Evolutionary conservation across 768 basidiomycete species (phyloP).

Genomic region (Hebeloma cylindrosporum): DNA sequence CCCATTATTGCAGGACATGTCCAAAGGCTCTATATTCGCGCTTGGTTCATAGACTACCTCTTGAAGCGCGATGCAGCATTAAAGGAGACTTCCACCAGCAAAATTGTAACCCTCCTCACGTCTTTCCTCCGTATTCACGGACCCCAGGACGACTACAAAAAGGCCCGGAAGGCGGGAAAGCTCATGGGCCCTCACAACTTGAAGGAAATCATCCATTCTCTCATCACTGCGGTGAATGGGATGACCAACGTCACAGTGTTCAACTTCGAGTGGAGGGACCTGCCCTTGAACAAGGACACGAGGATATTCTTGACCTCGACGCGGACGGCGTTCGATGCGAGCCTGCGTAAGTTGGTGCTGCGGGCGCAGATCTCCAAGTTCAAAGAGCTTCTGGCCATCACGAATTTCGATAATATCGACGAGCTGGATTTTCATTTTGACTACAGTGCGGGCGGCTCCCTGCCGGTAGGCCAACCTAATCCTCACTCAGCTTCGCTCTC

Average conservation of each 20-base stretch:
- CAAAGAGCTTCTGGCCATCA: constrained; percentile 26
- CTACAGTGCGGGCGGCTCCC: constrained; percentile 14
- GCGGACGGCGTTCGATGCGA: constrained; percentile 27
- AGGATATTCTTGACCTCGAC: constrained; percentile 29
- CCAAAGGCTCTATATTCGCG: constrained; percentile 34
- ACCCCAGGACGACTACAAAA: neutral
- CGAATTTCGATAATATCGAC: constrained; percentile 31
- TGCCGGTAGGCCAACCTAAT: too few species aligned
- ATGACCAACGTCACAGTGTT: constrained; percentile 35
- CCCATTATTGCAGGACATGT: constrained; percentile 34
- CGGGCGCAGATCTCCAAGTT: constrained; percentile 34
- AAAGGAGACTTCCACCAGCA: neutral
- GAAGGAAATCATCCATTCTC: constrained; percentile 26
- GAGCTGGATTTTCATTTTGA: constrained; percentile 37
- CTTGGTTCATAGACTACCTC: constrained; percentile 42
- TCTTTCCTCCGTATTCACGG: neutral
- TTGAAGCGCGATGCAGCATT: constrained; percentile 23
- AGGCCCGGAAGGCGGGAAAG: constrained; percentile 4
- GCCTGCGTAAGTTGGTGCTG: constrained; percentile 34
- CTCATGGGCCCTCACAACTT: constrained; percentile 13
- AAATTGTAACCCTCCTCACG: constrained; percentile 1
- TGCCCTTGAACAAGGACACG: constrained; percentile 31
- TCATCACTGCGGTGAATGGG: constrained; percentile 32
- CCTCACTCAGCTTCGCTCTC: too few species aligned
- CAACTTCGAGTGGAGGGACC: constrained; percentile 40